Base-by-base conservation (phyloP, 495 filamentous ascomycete genomes). In the Stereocaulon alpinum region DNA sequence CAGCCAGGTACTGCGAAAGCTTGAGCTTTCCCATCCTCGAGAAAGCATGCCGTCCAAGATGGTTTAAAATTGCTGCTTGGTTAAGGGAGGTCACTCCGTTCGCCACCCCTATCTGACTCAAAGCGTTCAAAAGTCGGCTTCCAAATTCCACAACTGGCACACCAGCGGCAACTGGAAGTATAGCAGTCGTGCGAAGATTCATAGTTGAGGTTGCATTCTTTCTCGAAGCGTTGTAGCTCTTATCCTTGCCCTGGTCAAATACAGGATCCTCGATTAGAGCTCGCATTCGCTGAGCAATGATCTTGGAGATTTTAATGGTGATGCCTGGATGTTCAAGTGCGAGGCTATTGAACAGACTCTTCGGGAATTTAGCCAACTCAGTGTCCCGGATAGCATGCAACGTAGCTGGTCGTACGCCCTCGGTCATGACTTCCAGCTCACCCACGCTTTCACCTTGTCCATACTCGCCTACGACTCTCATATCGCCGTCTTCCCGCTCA, bases 281-380 rank as follows among this genome's bases (percentile, higher is more conserved):
- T 58, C 92, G 80, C 93, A 97, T 98, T 11, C 94, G 82, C 42
- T 91, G 88, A 0, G 93, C 93, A 67, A 98, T 96, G 61, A 98
- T 91, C 71, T 96, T 98, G 4, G 94, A 97, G 14, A 98, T 95
- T 71, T 96, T 95, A 62, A 98, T 97, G 0, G 93, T 97, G 68
- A 98, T 96, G 18, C 91, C 94, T 7, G 94, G 92, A 68, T 98
- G 94, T 69, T 97, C 94, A 66, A 92, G 84, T 0, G 94, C 93
- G 6, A 98, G 80, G 68, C 91, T 97, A 72, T 98, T 98, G 78
- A 98, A 98, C 2, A 98, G 76, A 2, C 89, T 95, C 55, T 91
- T 89, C 7, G 93, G 93, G 61, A 98, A 94, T 60, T 95, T 96
- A 43, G 94, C 94, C 29, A 98, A 73, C 65, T 98, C 93, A 0